These are phyloP conservation scores for Capsella rubella DNA, from an alignment of 441 rosid species.

Conservation along the genomic window DNA sequence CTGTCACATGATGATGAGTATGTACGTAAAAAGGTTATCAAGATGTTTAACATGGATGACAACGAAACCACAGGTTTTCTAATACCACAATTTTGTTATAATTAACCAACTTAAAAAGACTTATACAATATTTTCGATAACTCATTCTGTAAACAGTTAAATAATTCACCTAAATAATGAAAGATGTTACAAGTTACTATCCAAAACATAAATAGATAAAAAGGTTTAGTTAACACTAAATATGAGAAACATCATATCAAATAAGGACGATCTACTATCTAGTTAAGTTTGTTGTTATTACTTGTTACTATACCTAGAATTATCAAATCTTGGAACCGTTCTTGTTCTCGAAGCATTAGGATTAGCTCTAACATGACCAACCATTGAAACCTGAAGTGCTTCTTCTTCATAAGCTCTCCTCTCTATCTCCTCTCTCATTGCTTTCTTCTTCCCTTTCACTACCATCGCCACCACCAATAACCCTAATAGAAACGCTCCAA, in stretches of 20 bases:
- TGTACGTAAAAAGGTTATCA: neutral
- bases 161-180: slow-evolving; percentile 13
- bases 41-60: too few relatives aligned
- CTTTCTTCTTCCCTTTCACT: slow-evolving; percentile 86
- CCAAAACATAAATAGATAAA: neutral
- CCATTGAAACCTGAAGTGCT: slow-evolving; percentile 95
- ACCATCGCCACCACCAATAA: slow-evolving; percentile 83
- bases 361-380: slow-evolving; percentile 80
- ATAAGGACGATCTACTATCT: neutral
- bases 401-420: slow-evolving; percentile 95
- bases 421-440: slow-evolving; percentile 81
- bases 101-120: neutral
- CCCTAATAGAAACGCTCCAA: slow-evolving; percentile 67
- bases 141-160: neutral
- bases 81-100: too few relatives aligned
- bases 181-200: slow-evolving; percentile 30
- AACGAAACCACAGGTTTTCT: too few relatives aligned
- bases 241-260: neutral
- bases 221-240: slow-evolving; percentile 3
- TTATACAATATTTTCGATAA: neutral
- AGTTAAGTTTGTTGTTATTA: slow-evolving; percentile 17
- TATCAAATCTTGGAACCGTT: slow-evolving; percentile 57
- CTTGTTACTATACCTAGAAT: slow-evolving; percentile 47
- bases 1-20: neutral
- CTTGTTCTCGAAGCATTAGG: slow-evolving; percentile 71